A percentile compares a stretch with the other conserved stretches of the same genome.
Evolutionary conservation across 2,329 filamentous ascomycete genomes (phyloP).

Genomic region (Albophoma yamanashiensis): DNA sequence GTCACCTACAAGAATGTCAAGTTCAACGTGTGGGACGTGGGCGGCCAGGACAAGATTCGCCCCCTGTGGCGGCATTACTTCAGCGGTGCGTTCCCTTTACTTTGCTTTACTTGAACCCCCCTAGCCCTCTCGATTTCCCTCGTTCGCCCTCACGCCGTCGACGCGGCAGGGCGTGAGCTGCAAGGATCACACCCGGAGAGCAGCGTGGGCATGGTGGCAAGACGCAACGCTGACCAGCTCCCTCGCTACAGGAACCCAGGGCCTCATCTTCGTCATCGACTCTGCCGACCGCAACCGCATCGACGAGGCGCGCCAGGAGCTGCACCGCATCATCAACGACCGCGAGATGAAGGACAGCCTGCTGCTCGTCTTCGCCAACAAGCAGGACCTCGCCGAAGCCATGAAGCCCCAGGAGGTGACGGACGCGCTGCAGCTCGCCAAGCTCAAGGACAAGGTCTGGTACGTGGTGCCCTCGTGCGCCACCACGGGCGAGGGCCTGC

Average conservation of each 20-base stretch:
- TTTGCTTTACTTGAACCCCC: too few relatives aligned
- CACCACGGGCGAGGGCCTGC: slow-evolving; percentile 68
- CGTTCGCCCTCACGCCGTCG: too few relatives aligned
- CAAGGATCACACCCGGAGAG: too few relatives aligned
- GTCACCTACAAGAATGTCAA: slow-evolving; percentile 99
- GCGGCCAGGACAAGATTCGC: slow-evolving; percentile 97
- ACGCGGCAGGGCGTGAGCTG: too few relatives aligned
- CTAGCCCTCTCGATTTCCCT: not conserved
- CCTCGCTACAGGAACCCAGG: slow-evolving; percentile 67
- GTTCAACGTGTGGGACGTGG: slow-evolving; percentile 99
- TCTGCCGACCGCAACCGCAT: slow-evolving; percentile 85
- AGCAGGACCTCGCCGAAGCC: slow-evolving; percentile 85
- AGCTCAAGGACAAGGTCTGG: slow-evolving; percentile 76
- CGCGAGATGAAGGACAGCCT: slow-evolving; percentile 95
- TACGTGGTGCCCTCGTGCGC: slow-evolving; percentile 77
- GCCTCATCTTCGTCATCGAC: slow-evolving; percentile 97
- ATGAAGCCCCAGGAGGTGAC: slow-evolving; percentile 74
- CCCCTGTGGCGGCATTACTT: slow-evolving; percentile 98
- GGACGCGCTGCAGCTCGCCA: slow-evolving; percentile 62
- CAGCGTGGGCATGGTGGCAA: too few relatives aligned
- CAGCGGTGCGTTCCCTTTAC: slow-evolving; percentile 45
- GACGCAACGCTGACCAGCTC: not conserved
- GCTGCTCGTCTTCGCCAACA: slow-evolving; percentile 94
- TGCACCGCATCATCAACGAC: slow-evolving; percentile 96
- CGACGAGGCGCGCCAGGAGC: slow-evolving; percentile 83